These are phyloP conservation scores for Ramularia endophylla DNA, from an alignment of 2,329 filamentous ascomycete species.

Conservation along the genomic window DNA sequence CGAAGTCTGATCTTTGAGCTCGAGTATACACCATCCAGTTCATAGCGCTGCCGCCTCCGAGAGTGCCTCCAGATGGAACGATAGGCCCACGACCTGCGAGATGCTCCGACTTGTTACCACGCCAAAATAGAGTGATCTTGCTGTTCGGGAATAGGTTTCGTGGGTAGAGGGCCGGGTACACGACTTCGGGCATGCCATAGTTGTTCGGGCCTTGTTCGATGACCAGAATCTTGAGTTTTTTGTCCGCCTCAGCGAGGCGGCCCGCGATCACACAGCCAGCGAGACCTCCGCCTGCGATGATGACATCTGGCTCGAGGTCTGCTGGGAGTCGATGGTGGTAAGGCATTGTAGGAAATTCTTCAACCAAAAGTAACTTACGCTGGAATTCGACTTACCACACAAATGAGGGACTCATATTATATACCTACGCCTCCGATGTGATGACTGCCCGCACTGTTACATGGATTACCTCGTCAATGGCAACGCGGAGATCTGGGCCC, in stretches of 20 bases:
- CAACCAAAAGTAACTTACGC: too few species aligned
- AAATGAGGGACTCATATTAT: not conserved
- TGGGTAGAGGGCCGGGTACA: slow-evolving; percentile 48
- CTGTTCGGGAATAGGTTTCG: slow-evolving; percentile 44
- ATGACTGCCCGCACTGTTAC: too few species aligned
- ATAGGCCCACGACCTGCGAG: slow-evolving; percentile 43
- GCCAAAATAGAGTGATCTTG: slow-evolving; percentile 49
- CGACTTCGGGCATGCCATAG: slow-evolving; percentile 45
- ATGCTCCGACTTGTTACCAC: slow-evolving; percentile 41
- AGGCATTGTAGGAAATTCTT: slow-evolving; percentile 10
- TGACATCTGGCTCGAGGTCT: slow-evolving; percentile 15
- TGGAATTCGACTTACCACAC: too few species aligned
- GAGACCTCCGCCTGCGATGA: slow-evolving; percentile 34
- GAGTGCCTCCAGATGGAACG: slow-evolving; percentile 42
- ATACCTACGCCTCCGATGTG: not conserved
- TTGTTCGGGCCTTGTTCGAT: slow-evolving; percentile 52
- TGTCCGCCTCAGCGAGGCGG: slow-evolving; percentile 47
- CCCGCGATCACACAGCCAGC: slow-evolving; percentile 47
- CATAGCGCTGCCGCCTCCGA: slow-evolving; percentile 53
- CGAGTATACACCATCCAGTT: slow-evolving; percentile 41
- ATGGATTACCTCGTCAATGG: slow-evolving; percentile 3
- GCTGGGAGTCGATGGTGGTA: slow-evolving; percentile 12
- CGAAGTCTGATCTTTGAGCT: slow-evolving; percentile 43
- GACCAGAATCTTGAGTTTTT: slow-evolving; percentile 45
- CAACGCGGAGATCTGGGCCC: not conserved